Evolutionary conservation across 2,329 filamentous ascomycete species (phyloP).

Genomic region (Fusarium denticulatum): DNA sequence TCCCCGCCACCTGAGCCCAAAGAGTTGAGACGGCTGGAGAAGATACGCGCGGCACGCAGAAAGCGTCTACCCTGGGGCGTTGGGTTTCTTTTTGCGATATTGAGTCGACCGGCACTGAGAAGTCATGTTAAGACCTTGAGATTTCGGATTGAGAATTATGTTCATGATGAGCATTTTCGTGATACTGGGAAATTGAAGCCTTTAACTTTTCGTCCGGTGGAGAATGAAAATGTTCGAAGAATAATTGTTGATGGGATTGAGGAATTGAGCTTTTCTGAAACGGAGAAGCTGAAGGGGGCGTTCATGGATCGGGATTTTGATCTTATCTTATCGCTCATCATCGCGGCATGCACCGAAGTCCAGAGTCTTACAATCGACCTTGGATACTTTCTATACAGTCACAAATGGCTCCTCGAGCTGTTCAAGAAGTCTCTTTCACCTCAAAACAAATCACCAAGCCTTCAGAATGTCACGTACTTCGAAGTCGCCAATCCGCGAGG

Average conservation of each 20-base stretch:
- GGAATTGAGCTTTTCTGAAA: not conserved
- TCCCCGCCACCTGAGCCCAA: not conserved
- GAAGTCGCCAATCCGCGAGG: not conserved
- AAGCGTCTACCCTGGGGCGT: not conserved
- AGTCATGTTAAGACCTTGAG: not conserved
- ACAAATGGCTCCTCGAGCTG: not conserved
- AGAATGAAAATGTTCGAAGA: accelerated
- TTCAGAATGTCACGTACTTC: not conserved
- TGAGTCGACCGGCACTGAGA: not conserved
- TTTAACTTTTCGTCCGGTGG: not conserved
- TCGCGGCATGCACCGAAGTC: not conserved
- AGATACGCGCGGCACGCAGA: not conserved
- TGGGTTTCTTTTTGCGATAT: not conserved
- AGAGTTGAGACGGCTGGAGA: not conserved
- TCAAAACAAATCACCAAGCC: not conserved
- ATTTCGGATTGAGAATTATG: not conserved
- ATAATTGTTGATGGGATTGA: not conserved
- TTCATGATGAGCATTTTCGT: not conserved
- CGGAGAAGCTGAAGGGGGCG: not conserved
- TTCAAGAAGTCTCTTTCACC: not conserved
- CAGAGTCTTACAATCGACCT: not conserved
- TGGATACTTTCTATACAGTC: not conserved
- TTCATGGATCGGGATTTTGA: not conserved
- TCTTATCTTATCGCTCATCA: not conserved
- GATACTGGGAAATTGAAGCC: not conserved